phyloP scores from a whole-genome alignment of 2,329 filamentous ascomycete species.

The Claviceps cyperi region DNA sequence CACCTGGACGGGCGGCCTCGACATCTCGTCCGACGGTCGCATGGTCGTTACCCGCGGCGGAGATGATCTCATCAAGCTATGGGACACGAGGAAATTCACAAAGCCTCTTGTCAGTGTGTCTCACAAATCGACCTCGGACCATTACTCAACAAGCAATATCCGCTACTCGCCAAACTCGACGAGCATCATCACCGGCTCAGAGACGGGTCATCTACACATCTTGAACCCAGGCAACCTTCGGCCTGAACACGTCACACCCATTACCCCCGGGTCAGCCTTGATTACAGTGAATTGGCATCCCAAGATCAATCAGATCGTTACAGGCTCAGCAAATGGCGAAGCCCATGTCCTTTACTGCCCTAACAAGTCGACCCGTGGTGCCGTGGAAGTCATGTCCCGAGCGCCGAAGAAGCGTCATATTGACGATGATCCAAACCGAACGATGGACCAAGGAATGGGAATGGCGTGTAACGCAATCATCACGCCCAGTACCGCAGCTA shows the following conservation, averaged over 20 bases:
- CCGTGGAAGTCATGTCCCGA: conserved; percentile 78
- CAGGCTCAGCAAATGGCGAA: conserved; percentile 81
- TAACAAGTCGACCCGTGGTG: conserved; percentile 64
- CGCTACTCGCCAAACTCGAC: conserved; percentile 73
- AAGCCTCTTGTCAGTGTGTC: conserved; percentile 65
- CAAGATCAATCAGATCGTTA: conserved; percentile 91
- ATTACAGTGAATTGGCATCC: conserved; percentile 84
- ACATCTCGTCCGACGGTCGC: conserved; percentile 80
- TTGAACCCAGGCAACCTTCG: conserved; percentile 83
- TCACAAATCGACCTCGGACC: conserved; percentile 68
- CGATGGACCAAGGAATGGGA: conserved; percentile 68
- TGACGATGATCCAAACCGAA: conserved; percentile 79
- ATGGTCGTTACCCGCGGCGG: conserved; percentile 84
- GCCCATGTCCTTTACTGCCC: conserved; percentile 87
- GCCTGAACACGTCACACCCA: conserved; percentile 69
- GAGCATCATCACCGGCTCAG: conserved; percentile 79
- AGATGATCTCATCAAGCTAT: conserved; percentile 85
- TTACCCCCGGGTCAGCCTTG: conserved; percentile 73
- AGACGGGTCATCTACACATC: conserved; percentile 75
- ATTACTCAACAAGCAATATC: conserved; percentile 77
- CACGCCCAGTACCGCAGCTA: conserved; percentile 45
- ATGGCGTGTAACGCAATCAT: conserved; percentile 74
- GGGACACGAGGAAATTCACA: conserved; percentile 95
- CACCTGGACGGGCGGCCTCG: conserved; percentile 85
- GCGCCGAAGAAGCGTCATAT: conserved; percentile 91